Evolutionary conservation across 139 green algal species (phyloP).

Genomic region (Picochlorum sp.): DNA sequence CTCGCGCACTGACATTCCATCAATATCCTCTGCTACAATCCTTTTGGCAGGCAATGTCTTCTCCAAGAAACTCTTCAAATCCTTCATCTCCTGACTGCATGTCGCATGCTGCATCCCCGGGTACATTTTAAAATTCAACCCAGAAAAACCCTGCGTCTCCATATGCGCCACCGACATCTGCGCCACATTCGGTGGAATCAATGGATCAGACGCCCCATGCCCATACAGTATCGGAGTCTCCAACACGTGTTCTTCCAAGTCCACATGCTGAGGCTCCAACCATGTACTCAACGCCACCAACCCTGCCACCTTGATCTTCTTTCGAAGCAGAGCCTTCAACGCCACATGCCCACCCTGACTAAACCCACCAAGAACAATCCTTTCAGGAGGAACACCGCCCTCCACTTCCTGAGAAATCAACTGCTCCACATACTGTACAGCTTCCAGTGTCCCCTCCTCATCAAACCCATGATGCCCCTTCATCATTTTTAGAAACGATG

Average conservation of each 20-base stretch:
- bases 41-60: neutral
- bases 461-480: constrained; percentile 15
- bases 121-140: constrained; percentile 26
- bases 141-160: constrained; percentile 5
- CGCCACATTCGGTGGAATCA: constrained; percentile 21
- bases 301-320: constrained; percentile 22
- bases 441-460: constrained; percentile 17
- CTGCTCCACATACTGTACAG: constrained; percentile 14
- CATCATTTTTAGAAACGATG: constrained; percentile 21
- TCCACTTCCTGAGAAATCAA: constrained; percentile 31
- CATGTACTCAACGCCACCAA: constrained; percentile 33
- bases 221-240: constrained; percentile 28
- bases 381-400: constrained; percentile 21
- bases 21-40: neutral
- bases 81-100: constrained; percentile 27
- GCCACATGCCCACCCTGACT: constrained; percentile 38
- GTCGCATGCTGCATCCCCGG: constrained; percentile 28
- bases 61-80: constrained; percentile 22
- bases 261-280: constrained; percentile 24
- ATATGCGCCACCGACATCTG: constrained; percentile 11
- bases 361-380: constrained; percentile 35
- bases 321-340: constrained; percentile 19
- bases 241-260: neutral
- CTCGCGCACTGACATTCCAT: constrained; percentile 5
- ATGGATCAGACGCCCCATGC: constrained; percentile 28